Percentiles rank a stretch among this genome's conserved stretches.
Evolutionary conservation across 2,329 filamentous ascomycete species (phyloP).

Genomic region (Exophiala spinifera): DNA sequence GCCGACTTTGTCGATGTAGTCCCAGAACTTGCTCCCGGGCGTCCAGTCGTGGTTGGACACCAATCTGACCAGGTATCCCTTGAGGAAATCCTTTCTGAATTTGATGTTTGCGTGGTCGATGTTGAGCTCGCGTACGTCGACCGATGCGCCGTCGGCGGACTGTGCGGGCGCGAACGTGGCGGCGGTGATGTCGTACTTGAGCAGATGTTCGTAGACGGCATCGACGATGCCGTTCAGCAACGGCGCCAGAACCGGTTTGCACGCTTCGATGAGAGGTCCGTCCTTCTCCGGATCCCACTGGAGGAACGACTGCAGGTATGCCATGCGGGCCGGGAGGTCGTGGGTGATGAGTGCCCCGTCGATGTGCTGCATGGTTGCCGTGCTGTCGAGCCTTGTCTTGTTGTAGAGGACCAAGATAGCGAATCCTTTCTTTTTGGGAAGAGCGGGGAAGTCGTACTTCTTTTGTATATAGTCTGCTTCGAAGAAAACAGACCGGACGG

Average conservation of each 20-base stretch:
- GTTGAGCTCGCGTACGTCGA: slow-evolving; percentile 17
- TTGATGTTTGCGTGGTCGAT: slow-evolving; percentile 32
- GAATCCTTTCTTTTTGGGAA: too few species aligned
- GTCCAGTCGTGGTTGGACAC: slow-evolving; percentile 32
- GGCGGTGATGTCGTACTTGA: slow-evolving; percentile 34
- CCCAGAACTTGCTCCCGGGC: slow-evolving; percentile 32
- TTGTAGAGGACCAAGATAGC: too few species aligned
- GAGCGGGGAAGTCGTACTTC: too few species aligned
- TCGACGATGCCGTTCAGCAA: slow-evolving; percentile 31
- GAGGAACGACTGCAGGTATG: slow-evolving; percentile 31
- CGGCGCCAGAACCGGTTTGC: slow-evolving; percentile 29
- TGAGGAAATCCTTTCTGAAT: slow-evolving; percentile 33
- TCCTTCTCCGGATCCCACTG: slow-evolving; percentile 30
- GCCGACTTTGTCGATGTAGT: slow-evolving; percentile 33
- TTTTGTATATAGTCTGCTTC: not conserved
- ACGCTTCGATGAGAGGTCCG: slow-evolving; percentile 28
- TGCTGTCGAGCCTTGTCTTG: not conserved
- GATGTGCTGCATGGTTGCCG: slow-evolving; percentile 23
- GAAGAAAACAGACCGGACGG: not conserved
- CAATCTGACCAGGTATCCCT: slow-evolving; percentile 31
- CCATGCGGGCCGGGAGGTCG: slow-evolving; percentile 25
- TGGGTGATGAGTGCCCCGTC: slow-evolving; percentile 8
- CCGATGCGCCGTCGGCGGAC: slow-evolving; percentile 17
- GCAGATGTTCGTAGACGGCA: slow-evolving; percentile 32
- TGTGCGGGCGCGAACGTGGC: slow-evolving; percentile 32